Conservation (phyloP, 495 filamentous ascomycete species). For the Neurospora tetraspora region DNA sequence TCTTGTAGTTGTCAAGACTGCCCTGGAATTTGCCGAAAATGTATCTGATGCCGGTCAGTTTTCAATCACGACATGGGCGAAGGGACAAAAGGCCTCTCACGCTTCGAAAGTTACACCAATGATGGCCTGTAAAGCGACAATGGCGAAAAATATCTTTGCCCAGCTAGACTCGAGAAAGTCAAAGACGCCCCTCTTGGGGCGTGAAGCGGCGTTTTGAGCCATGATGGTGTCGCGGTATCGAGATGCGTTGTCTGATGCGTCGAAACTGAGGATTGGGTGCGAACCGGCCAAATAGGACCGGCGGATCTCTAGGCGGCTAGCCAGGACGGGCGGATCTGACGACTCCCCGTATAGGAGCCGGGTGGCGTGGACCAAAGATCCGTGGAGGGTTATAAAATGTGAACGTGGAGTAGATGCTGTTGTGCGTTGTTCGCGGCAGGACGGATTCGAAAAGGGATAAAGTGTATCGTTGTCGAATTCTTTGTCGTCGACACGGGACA, state of each 20-base stretch:
- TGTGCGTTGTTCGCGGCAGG: not conserved
- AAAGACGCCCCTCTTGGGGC: slow-evolving; percentile 33
- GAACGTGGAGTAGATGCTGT: not conserved
- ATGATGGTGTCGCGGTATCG: slow-evolving; percentile 19
- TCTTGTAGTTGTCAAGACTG: slow-evolving; percentile 27
- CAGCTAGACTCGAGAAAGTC: slow-evolving; percentile 71
- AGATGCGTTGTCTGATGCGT: slow-evolving; percentile 18
- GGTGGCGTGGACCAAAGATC: not conserved
- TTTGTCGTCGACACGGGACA: not conserved
- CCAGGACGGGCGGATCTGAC: slow-evolving; percentile 25
- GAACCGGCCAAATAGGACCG: slow-evolving; percentile 29
- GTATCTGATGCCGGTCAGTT: slow-evolving; percentile 39
- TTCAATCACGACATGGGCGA: not conserved
- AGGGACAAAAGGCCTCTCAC: slow-evolving; percentile 41
- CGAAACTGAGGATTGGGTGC: slow-evolving; percentile 26
- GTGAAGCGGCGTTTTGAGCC: slow-evolving; percentile 11
- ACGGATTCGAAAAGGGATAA: slow-evolving; percentile 11
- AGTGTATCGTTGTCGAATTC: not conserved
- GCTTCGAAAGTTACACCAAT: slow-evolving; percentile 75
- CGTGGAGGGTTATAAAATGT: not conserved
- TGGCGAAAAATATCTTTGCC: slow-evolving; percentile 76
- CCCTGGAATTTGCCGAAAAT: slow-evolving; percentile 61
- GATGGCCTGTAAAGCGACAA: slow-evolving; percentile 64
- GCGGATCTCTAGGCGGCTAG: slow-evolving; percentile 26
- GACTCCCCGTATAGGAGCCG: slow-evolving; percentile 21